phyloP scores from a whole-genome alignment of 257 asterid genomes.

The Orobanche coerulescens region DNA sequence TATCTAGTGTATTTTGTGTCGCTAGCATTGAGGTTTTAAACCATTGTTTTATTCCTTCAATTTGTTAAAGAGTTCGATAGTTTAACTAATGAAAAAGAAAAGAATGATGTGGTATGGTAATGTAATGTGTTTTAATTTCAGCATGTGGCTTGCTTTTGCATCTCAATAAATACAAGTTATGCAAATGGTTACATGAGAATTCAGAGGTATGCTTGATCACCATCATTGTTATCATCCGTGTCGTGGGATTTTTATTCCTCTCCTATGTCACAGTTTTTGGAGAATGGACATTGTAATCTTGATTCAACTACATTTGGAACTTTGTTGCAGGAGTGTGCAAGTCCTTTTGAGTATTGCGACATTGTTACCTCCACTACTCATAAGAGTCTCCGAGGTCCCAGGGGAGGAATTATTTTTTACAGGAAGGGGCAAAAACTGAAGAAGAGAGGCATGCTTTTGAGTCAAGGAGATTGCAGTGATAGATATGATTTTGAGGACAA shows the following conservation, averaged over 20 bases:
- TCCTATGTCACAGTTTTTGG: not conserved
- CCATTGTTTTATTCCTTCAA: not conserved
- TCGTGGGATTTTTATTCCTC: slow-evolving; percentile 1
- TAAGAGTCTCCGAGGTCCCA: slow-evolving; percentile 91
- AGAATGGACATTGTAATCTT: not conserved
- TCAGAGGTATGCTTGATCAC: not conserved
- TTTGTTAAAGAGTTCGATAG: no score
- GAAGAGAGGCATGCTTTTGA: slow-evolving; percentile 68
- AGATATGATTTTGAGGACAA: slow-evolving; percentile 81
- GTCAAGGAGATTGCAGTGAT: slow-evolving; percentile 65
- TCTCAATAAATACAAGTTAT: no score
- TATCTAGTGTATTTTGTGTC: not conserved
- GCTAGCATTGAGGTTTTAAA: not conserved
- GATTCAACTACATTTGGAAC: slow-evolving; percentile 1
- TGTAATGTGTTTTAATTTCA: no score
- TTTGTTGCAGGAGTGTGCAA: slow-evolving; percentile 53
- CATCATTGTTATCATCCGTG: not conserved
- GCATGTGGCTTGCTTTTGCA: no score
- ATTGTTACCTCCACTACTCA: slow-evolving; percentile 84
- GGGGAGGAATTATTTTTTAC: slow-evolving; percentile 80
- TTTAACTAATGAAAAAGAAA: no score
- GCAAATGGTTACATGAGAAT: no score
- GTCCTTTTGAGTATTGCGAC: slow-evolving; percentile 79
- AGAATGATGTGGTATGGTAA: no score
- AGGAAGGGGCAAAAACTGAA: slow-evolving; percentile 76